Evolutionary conservation across 345 rosid species (phyloP), one percentile per base, ranked within the genome.

Genomic region (Xanthoceras sorbifolium): DNA sequence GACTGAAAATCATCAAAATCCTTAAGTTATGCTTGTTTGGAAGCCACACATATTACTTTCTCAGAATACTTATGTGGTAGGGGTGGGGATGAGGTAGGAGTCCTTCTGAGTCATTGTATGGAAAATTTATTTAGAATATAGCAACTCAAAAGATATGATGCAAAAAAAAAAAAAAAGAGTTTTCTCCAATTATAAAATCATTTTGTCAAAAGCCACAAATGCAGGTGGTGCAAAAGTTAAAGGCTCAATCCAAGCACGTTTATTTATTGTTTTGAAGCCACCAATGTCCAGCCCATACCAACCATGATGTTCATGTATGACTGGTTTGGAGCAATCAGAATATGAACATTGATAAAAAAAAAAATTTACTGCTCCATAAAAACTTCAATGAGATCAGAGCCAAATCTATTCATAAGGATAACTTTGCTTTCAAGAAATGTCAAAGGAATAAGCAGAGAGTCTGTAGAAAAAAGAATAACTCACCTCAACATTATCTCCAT

Each of bases 401-500:
- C 8, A 60, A 25, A 54, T 9, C 5, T 36, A 61, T 20, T 25
- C 5, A 71, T 17, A 50, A 36, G 46, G 36, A 26, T 9, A 5
- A 38, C 26, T 7, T 2, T 42, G 36, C 20, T 48, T 64, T 77
- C 18, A 44, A 10, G 15, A 62, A 60, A 36, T 26, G 65, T 23
- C 54, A 77, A 76, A 23, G 34, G 32, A 5, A 66, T 28, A 55
- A 46, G 64, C 36, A 15, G 73, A 83, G 18, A 42, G 7, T 62
- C 20, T 25, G 55, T 10, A 44, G 59, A 71, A 78, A 71, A 78
- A 20, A 67, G 31, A 63, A 74, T 17, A 61, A 82, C 77, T 71
- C 78, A 93, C 99, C 97, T 96, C 99, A 42, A 93, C 98, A 67
- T 96, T 96, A 84, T 96, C 98, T 67, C 99, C 99, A 64, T 96